phyloP scores from a whole-genome alignment of 2,329 filamentous ascomycete genomes.

The Calonectria honghensis region DNA sequence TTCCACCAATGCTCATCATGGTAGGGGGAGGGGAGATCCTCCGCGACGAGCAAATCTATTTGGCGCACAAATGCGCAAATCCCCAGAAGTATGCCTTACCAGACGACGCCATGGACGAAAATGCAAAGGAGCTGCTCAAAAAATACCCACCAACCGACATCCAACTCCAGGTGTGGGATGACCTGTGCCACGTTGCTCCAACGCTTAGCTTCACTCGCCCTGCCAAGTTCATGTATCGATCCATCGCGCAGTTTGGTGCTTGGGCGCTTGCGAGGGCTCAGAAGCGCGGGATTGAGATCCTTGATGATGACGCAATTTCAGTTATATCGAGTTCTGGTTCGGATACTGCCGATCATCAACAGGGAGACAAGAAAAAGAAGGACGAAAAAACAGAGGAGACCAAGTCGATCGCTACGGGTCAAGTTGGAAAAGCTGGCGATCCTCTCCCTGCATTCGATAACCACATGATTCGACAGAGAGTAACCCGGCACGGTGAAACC shows the following conservation, averaged over 20 bases:
- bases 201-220: slow-evolving; percentile 97
- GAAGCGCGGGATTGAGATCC: slow-evolving; percentile 85
- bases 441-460: slow-evolving; percentile 85
- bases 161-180: slow-evolving; percentile 96
- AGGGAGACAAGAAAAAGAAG: slow-evolving; percentile 51
- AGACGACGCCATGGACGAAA: slow-evolving; percentile 77
- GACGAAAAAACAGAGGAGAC: slow-evolving; percentile 38
- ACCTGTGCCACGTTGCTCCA: slow-evolving; percentile 92
- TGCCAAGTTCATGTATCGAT: slow-evolving; percentile 96
- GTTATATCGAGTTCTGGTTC: slow-evolving; percentile 78
- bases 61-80: slow-evolving; percentile 95
- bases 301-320: slow-evolving; percentile 86
- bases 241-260: slow-evolving; percentile 93
- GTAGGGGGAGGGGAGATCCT: slow-evolving; percentile 92
- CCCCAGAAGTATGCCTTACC: slow-evolving; percentile 84
- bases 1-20: slow-evolving; percentile 91
- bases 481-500: slow-evolving; percentile 86
- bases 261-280: slow-evolving; percentile 93
- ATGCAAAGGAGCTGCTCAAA: slow-evolving; percentile 75
- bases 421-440: slow-evolving; percentile 91
- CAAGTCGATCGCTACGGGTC: slow-evolving; percentile 50
- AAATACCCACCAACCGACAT: slow-evolving; percentile 91
- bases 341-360: slow-evolving; percentile 48
- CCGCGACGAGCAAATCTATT: slow-evolving; percentile 94
- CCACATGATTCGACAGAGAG: slow-evolving; percentile 94